These are phyloP conservation scores for Ambrosiella beaveri DNA, from an alignment of 2,329 filamentous ascomycete genomes.

Conservation along the genomic window DNA sequence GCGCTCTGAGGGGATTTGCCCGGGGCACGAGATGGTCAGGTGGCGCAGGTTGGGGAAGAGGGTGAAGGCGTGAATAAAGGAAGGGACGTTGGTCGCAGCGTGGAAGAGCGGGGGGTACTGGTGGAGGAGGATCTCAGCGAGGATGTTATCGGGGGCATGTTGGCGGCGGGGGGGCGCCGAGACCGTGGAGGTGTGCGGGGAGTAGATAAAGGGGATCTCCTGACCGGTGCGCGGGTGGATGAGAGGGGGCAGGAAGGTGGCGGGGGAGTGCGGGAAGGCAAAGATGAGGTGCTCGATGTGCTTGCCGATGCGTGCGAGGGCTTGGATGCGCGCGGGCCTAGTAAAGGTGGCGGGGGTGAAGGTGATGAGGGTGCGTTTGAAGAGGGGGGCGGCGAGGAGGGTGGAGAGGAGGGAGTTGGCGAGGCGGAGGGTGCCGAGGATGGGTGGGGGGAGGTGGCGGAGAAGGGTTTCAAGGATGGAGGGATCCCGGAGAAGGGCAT, in stretches of 20 bases:
- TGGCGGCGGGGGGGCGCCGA: slow-evolving; percentile 49
- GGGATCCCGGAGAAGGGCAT: slow-evolving; percentile 37
- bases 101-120: slow-evolving; percentile 85
- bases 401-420: slow-evolving; percentile 54
- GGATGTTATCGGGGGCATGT: slow-evolving; percentile 54
- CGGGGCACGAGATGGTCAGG: slow-evolving; percentile 60
- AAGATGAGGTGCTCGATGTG: slow-evolving; percentile 67
- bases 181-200: slow-evolving; percentile 51
- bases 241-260: slow-evolving; percentile 71
- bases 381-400: slow-evolving; percentile 50
- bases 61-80: slow-evolving; percentile 60
- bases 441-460: slow-evolving; percentile 29
- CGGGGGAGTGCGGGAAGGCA: slow-evolving; percentile 54
- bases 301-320: slow-evolving; percentile 59
- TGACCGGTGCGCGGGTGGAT: slow-evolving; percentile 60
- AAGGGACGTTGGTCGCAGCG: slow-evolving; percentile 70
- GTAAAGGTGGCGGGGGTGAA: slow-evolving; percentile 64
- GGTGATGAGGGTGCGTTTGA: slow-evolving; percentile 49
- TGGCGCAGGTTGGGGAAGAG: slow-evolving; percentile 54
- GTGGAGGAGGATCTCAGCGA: slow-evolving; percentile 65
- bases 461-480: slow-evolving; percentile 33
- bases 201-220: slow-evolving; percentile 69
- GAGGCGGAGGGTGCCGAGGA: slow-evolving; percentile 44
- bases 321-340: slow-evolving; percentile 52
- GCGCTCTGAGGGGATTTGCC: slow-evolving; percentile 48